Conservation (phyloP, 768 basidiomycete genomes). For the Hypsizygus marmoreus region DNA sequence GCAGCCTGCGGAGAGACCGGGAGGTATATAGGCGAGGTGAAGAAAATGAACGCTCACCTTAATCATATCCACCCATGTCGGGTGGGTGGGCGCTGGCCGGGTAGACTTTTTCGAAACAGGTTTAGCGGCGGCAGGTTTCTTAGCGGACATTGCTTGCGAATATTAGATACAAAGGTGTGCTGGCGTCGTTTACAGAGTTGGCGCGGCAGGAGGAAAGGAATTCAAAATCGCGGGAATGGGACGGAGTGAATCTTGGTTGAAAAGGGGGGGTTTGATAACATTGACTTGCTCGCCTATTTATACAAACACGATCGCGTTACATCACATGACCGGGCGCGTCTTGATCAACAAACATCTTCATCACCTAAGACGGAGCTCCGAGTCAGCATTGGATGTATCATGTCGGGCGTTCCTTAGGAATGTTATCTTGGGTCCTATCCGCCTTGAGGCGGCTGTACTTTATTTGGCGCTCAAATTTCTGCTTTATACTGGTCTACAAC, state of each 20-base stretch:
- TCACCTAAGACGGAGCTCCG: constrained; percentile 5
- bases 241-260: constrained; percentile 27
- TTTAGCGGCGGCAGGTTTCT: constrained; percentile 38
- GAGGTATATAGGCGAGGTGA: no score
- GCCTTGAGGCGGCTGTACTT: no score
- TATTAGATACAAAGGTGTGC: constrained; percentile 16
- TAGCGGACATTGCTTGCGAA: constrained; percentile 30
- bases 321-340: constrained; percentile 38
- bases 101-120: constrained; percentile 47
- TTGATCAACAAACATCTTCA: constrained; percentile 42
- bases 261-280: constrained; percentile 42
- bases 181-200: constrained; percentile 15
- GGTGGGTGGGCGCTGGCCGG: constrained; percentile 52
- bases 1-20: no score
- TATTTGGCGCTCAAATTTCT: no score
- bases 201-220: constrained; percentile 18
- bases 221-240: constrained; percentile 14
- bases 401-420: no score
- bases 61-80: constrained; percentile 77
- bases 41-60: constrained; percentile 51
- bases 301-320: constrained; percentile 46
- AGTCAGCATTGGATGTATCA: no score
- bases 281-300: constrained; percentile 39
- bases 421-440: no score
- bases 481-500: no score